A percentile compares a stretch with the other conserved stretches of the same genome.
Evolutionary conservation across 352 stramenopile species (phyloP).

Genomic region (Phytopythium kandeliae): DNA sequence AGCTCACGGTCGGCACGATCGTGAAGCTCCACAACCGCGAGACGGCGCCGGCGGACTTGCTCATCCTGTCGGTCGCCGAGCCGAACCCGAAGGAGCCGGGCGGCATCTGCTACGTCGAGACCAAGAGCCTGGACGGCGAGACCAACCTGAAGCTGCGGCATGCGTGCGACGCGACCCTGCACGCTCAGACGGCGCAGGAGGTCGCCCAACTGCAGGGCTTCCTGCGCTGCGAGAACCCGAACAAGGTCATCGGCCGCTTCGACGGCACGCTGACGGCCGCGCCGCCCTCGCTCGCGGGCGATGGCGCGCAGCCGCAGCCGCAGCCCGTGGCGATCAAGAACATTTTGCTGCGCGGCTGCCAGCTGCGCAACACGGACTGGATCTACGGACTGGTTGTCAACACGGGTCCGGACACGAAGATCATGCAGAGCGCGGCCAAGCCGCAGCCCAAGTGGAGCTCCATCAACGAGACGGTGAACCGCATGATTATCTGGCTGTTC

Average conservation of each 20-base stretch:
- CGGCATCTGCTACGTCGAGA: slow-evolving; percentile 79
- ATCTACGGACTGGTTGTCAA: slow-evolving; percentile 89
- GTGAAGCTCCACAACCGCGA: slow-evolving; percentile 78
- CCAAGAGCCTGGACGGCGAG: slow-evolving; percentile 85
- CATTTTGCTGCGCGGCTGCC: slow-evolving; percentile 81
- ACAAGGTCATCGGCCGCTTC: slow-evolving; percentile 77
- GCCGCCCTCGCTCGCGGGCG: slow-evolving; percentile 12
- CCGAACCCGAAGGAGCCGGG: slow-evolving; percentile 48
- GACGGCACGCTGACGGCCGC: slow-evolving; percentile 52
- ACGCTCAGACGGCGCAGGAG: slow-evolving; percentile 26
- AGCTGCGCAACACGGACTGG: slow-evolving; percentile 87
- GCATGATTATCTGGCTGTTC: slow-evolving; percentile 77
- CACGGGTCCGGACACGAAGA: slow-evolving; percentile 79
- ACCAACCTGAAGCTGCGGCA: slow-evolving; percentile 83
- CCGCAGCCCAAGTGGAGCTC: slow-evolving; percentile 72
- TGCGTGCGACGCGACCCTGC: slow-evolving; percentile 50
- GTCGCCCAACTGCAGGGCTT: slow-evolving; percentile 37
- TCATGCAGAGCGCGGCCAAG: slow-evolving; percentile 72
- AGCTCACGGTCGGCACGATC: slow-evolving; percentile 80
- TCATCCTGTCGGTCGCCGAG: slow-evolving; percentile 79
- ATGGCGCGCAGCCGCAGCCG: slow-evolving; percentile 19
- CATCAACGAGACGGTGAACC: slow-evolving; percentile 77
- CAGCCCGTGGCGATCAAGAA: slow-evolving; percentile 80
- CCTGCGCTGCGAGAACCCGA: slow-evolving; percentile 69
- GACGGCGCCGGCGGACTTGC: slow-evolving; percentile 71